Evolutionary conservation across 768 basidiomycete genomes (phyloP), one percentile per base, ranked within the genome.

Genomic region (Favolaschia claudopus): DNA sequence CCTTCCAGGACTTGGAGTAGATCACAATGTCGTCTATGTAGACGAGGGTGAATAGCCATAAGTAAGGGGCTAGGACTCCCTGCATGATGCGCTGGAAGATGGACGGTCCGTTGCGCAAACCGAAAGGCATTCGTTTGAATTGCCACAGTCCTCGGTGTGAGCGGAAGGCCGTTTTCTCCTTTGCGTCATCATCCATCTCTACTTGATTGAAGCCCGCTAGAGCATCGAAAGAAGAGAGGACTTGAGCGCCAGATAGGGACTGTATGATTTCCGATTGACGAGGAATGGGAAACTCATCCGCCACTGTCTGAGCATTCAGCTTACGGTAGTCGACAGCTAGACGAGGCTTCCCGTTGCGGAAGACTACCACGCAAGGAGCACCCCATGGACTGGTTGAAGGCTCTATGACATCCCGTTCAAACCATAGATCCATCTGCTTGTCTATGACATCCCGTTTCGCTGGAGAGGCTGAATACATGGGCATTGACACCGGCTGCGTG

Each of bases 121-220:
- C 43, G 43, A 45, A 45, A 22, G 43, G 43, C 43, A 45, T 45
- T 9, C 29, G 22, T 7, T 19, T 27, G 55, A 76, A 76, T 47
- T 76, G 74, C 44, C 60, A 70, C 2, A 75, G 64, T 3, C 75
- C 75, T 38, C 59, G 38, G 40, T 74, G 75, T 0, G 72, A 69
- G 0, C 71, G 49, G 52, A 76, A 76, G 0, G 71, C 73, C 0
- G 71, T 73, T 36, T 73, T 72, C 33, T 68, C 55, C 8, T 60
- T 48, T 24, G 66, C 66, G 10, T 72, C 63, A 2, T 56, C 45
- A 0, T 36, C 60, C 19, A 76, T 61, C n/a, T 66, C 58, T 0
- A 74, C 34, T 45, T 77, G 76, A 2, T 65, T 73, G 56, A 75
- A 77, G 4, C 76, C 72, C 0, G 75, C 61, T 1, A 73, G 60